These are phyloP conservation scores for Globisporangium orthogonon DNA, from an alignment of 352 stramenopile genomes.

Conservation along the genomic window DNA sequence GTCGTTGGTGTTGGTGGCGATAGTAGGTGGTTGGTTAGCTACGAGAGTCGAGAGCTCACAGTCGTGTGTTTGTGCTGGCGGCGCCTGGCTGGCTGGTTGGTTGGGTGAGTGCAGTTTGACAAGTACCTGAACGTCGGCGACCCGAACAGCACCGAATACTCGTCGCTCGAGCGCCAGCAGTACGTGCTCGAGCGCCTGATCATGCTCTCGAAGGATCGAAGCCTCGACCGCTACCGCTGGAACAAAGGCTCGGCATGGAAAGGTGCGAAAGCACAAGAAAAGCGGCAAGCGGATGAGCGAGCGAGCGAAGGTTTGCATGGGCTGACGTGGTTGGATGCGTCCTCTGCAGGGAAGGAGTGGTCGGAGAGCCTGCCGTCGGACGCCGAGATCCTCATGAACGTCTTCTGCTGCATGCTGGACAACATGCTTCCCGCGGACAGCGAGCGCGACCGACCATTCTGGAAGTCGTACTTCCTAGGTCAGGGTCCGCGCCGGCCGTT, in stretches of 20 bases:
- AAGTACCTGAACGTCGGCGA: conserved; percentile 86
- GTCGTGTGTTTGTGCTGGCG: background rate
- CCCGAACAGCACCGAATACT: conserved; percentile 58
- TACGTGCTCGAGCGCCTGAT: conserved; percentile 81
- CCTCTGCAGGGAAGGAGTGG: conserved; percentile 67
- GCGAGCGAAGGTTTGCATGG: background rate
- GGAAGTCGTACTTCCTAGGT: conserved; percentile 74
- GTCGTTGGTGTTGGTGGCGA: background rate
- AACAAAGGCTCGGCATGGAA: conserved; percentile 79
- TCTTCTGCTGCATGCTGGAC: conserved; percentile 86
- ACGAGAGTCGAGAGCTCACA: background rate
- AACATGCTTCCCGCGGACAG: conserved; percentile 76
- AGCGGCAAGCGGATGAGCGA: too few species aligned
- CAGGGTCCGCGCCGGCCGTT: conserved; percentile 71
- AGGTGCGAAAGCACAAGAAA: conserved; percentile 10
- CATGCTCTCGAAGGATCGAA: conserved; percentile 84
- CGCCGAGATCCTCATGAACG: conserved; percentile 84
- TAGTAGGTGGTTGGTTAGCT: background rate
- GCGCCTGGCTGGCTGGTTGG: too few species aligned
- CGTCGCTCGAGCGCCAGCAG: conserved; percentile 71
- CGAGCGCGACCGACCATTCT: conserved; percentile 75
- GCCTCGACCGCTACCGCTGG: conserved; percentile 79
- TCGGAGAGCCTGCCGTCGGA: conserved; percentile 71
- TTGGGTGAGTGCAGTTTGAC: conserved; percentile 39
- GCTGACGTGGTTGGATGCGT: background rate